A percentile compares a stretch with the other conserved stretches of the same genome.
phyloP scores from a whole-genome alignment of 1,284 basidiomycete genomes.

The Xerocomus minutiporus region DNA sequence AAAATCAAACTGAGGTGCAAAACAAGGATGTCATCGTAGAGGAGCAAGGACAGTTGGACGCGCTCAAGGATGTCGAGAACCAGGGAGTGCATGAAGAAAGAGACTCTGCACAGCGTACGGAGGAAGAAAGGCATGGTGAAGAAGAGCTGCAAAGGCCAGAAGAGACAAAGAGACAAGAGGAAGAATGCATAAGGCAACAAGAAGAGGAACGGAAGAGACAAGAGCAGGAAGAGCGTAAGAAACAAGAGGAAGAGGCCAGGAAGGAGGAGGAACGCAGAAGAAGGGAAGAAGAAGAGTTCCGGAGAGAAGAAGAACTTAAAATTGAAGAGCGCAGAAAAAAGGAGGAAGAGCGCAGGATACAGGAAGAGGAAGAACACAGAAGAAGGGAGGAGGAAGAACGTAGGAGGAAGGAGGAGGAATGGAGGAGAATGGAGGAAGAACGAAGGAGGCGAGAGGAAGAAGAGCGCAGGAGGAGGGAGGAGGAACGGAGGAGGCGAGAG shows the following conservation, averaged over 20 bases:
- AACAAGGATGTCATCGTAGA: neutral
- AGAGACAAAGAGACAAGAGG: constrained; percentile 7
- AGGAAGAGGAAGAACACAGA: neutral
- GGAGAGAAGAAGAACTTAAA: constrained; percentile 6
- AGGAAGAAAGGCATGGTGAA: constrained; percentile 14
- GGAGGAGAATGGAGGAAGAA: neutral
- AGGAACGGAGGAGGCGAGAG: neutral
- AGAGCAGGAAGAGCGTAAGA: constrained; percentile 17
- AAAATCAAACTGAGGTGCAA: constrained; percentile 1
- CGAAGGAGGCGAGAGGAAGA: neutral
- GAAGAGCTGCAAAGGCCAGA: constrained; percentile 10
- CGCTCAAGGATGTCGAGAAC: neutral
- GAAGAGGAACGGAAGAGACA: constrained; percentile 4
- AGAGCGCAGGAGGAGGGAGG: neutral
- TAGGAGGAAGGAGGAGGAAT: neutral
- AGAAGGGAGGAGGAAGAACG: neutral
- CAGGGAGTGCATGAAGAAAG: constrained; percentile 13
- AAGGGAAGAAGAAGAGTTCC: constrained; percentile 4
- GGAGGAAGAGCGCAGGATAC: constrained; percentile 3
- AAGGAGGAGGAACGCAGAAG: neutral
- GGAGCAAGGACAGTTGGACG: neutral
- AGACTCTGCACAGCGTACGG: constrained; percentile 4
- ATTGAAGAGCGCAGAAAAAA: neutral
- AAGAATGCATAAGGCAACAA: constrained; percentile 3
- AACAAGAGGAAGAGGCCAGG: constrained; percentile 20